phyloP scores from a whole-genome alignment of 768 basidiomycete species.

The Leucocoprinus birnbaumii region DNA sequence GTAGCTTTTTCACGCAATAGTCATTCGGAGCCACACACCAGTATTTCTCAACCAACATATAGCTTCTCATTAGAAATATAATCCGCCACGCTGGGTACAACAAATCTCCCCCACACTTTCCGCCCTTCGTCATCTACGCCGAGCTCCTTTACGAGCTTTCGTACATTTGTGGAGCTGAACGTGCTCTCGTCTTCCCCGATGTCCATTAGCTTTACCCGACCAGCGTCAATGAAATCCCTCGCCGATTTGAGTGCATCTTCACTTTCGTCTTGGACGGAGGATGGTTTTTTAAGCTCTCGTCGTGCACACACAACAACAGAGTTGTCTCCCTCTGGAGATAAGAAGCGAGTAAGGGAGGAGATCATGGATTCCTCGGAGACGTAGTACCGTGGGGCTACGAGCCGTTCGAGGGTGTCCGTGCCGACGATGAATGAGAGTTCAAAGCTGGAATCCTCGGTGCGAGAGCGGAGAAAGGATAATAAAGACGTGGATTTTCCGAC shows the following conservation, averaged over 20 bases:
- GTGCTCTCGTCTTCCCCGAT: constrained; percentile 53
- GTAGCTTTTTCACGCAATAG: too few species aligned
- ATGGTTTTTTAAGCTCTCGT: constrained; percentile 25
- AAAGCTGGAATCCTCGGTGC: constrained; percentile 20
- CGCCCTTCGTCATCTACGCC: constrained; percentile 18
- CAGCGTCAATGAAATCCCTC: constrained; percentile 45
- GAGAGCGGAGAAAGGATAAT: constrained; percentile 40
- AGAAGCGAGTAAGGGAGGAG: constrained; percentile 51
- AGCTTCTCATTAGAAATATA: constrained; percentile 50
- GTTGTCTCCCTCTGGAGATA: constrained; percentile 51
- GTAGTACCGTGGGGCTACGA: constrained; percentile 79
- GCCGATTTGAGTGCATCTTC: constrained; percentile 28
- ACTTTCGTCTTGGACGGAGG: neutral
- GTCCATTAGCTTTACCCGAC: constrained; percentile 57
- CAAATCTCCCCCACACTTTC: constrained; percentile 44
- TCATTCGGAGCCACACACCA: too few species aligned
- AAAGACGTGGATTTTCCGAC: constrained; percentile 73
- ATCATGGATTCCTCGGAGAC: constrained; percentile 51
- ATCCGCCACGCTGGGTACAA: constrained; percentile 40
- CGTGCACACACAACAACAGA: constrained; percentile 67
- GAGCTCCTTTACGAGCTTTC: constrained; percentile 36
- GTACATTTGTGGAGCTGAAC: constrained; percentile 71
- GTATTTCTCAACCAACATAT: constrained; percentile 28
- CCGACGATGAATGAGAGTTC: constrained; percentile 76
- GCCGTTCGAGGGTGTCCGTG: constrained; percentile 79